Evolutionary conservation across 2,329 filamentous ascomycete species (phyloP).

Genomic region (Sclerotinia trifoliorum): DNA sequence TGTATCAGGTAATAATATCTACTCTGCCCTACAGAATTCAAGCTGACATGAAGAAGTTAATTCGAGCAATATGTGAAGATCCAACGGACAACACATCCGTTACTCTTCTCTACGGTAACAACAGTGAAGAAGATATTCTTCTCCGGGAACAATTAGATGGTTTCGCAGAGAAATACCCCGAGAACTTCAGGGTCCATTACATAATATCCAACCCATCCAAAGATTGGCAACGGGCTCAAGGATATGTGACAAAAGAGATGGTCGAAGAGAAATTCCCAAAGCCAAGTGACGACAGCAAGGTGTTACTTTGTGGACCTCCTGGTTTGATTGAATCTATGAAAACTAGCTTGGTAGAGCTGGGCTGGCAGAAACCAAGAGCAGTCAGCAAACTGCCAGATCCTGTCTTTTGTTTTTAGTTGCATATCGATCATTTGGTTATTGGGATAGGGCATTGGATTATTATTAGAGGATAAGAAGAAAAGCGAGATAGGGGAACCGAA

Average conservation of each 20-base stretch:
- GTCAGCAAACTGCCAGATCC: slow-evolving; percentile 54
- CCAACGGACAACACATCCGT: slow-evolving; percentile 56
- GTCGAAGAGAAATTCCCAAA: slow-evolving; percentile 51
- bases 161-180: slow-evolving; percentile 51
- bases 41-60: slow-evolving; percentile 45
- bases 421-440: neutral
- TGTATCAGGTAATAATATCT: slow-evolving; percentile 45
- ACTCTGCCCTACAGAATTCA: neutral
- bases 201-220: slow-evolving; percentile 50
- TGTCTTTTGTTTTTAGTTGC: slow-evolving; percentile 51
- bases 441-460: too few relatives aligned
- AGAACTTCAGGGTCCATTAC: slow-evolving; percentile 56
- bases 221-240: slow-evolving; percentile 50
- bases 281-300: slow-evolving; percentile 48
- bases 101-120: slow-evolving; percentile 59
- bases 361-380: slow-evolving; percentile 51
- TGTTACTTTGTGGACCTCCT: slow-evolving; percentile 61
- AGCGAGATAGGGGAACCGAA: too few relatives aligned
- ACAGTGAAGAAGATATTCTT: slow-evolving; percentile 58
- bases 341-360: slow-evolving; percentile 49
- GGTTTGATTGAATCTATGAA: slow-evolving; percentile 59
- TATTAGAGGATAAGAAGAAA: too few relatives aligned
- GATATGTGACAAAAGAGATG: slow-evolving; percentile 52
- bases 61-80: slow-evolving; percentile 62
- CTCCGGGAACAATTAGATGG: slow-evolving; percentile 55